These are phyloP conservation scores for Cladophialophora immunda DNA, from an alignment of 2,329 filamentous ascomycete genomes.

Conservation along the genomic window DNA sequence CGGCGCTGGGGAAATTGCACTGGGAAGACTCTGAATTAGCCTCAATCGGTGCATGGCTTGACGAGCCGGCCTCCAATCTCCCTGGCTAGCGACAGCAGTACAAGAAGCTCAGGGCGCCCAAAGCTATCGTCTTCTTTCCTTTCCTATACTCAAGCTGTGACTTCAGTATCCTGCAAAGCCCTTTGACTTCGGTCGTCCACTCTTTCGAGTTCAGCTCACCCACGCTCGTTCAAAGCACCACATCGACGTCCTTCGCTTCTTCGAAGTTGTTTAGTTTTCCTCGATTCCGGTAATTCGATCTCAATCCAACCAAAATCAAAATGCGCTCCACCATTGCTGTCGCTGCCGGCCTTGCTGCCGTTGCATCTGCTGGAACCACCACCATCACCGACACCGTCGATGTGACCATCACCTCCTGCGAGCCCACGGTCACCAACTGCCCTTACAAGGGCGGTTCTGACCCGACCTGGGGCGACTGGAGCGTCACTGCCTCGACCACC, in stretches of 20 bases:
- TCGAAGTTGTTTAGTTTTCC: constrained; percentile 28
- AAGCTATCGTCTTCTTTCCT: constrained; percentile 24
- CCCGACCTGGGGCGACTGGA: constrained; percentile 24
- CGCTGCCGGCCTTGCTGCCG: constrained; percentile 48
- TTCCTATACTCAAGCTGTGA: constrained; percentile 37
- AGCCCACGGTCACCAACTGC: constrained; percentile 69
- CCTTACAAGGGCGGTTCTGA: constrained; percentile 35
- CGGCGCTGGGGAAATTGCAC: constrained; percentile 27
- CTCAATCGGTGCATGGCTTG: constrained; percentile 19
- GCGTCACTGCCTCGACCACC: constrained; percentile 10
- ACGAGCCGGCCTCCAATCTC: constrained; percentile 32
- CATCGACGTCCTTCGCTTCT: constrained; percentile 22
- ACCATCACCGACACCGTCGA: constrained; percentile 67
- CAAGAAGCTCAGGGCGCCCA: constrained; percentile 37
- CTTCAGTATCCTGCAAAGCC: constrained; percentile 37
- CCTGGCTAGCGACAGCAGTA: constrained; percentile 31
- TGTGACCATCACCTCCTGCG: constrained; percentile 71
- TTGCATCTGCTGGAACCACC: constrained; percentile 39
- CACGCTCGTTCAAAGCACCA: constrained; percentile 38
- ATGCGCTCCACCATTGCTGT: constrained; percentile 47
- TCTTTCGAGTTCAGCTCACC: constrained; percentile 41
- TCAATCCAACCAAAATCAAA: constrained; percentile 26
- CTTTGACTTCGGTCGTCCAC: constrained; percentile 42
- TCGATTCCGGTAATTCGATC: constrained; percentile 31
- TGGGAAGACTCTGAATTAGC: constrained; percentile 21